Conservation (phyloP, 345 rosid species). For the Eucalyptus decipiens region DNA sequence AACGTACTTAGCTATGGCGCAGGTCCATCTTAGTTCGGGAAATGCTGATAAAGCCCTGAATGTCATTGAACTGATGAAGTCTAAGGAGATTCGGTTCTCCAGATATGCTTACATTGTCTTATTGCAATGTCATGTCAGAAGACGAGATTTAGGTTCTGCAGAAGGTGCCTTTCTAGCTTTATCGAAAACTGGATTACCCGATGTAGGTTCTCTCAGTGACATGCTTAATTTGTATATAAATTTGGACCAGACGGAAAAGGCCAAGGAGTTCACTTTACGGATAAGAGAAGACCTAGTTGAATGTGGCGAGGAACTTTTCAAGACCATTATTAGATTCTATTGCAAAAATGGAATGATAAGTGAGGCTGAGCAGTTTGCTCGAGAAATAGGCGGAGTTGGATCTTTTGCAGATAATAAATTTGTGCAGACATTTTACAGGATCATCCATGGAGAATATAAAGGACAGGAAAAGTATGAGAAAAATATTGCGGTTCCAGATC, state of each 20-base stretch:
- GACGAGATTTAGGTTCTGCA: slow-evolving; percentile 52
- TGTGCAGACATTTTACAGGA: slow-evolving; percentile 38
- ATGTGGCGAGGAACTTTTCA: slow-evolving; percentile 49
- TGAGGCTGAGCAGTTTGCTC: slow-evolving; percentile 31
- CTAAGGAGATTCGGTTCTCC: slow-evolving; percentile 51
- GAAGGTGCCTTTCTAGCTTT: slow-evolving; percentile 64
- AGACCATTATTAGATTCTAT: slow-evolving; percentile 36
- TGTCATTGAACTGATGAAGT: slow-evolving; percentile 57
- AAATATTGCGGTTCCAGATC: slow-evolving; percentile 4
- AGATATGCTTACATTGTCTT: slow-evolving; percentile 76
- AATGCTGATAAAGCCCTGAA: slow-evolving; percentile 55
- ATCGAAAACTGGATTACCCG: slow-evolving; percentile 60
- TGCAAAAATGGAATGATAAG: slow-evolving; percentile 56
- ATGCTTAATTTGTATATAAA: slow-evolving; percentile 54
- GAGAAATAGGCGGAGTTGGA: slow-evolving; percentile 29
- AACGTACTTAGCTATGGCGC: slow-evolving; percentile 90
- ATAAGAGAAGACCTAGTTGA: slow-evolving; percentile 35
- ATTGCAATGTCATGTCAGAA: slow-evolving; percentile 63
- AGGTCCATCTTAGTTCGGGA: slow-evolving; percentile 60
- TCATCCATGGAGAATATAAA: slow-evolving; percentile 8
- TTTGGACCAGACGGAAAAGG: slow-evolving; percentile 40
- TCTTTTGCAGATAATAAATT: slow-evolving; percentile 29
- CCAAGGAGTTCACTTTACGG: slow-evolving; percentile 41
- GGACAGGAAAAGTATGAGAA: slow-evolving; percentile 5
- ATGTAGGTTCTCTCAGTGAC: slow-evolving; percentile 69